A percentile compares a stretch with the other conserved stretches of the same genome.
Evolutionary conservation across 228 moss, liverwort and hornwort genomes (phyloP).

Genomic region (Sphagnum fallax): DNA sequence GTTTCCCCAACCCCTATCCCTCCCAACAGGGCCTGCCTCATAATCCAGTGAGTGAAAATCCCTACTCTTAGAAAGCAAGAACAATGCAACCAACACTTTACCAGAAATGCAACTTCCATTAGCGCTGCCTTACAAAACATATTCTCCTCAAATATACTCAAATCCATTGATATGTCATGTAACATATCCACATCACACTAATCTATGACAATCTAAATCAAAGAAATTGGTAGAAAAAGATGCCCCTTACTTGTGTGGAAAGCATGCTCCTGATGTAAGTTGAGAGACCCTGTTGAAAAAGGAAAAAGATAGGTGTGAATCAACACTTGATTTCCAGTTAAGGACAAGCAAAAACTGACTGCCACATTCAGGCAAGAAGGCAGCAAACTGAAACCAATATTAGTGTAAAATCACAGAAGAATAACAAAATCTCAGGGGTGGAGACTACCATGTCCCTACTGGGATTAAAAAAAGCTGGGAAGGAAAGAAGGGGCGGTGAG

Average conservation of each 20-base stretch:
- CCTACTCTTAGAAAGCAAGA: neutral
- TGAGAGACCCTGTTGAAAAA: constrained; percentile 63
- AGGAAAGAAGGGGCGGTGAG: neutral
- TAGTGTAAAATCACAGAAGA: neutral
- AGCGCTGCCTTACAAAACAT: too few species aligned
- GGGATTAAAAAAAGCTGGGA: neutral
- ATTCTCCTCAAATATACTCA: too few species aligned
- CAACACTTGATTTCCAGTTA: neutral
- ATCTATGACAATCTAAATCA: too few species aligned
- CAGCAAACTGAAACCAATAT: neutral
- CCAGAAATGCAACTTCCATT: too few species aligned
- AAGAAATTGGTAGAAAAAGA: neutral
- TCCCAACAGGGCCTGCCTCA: constrained; percentile 81
- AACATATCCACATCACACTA: too few species aligned
- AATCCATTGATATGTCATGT: too few species aligned
- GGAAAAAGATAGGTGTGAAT: neutral
- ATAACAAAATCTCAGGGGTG: neutral
- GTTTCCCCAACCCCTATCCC: constrained; percentile 97
- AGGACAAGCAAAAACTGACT: neutral
- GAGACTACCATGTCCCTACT: too few species aligned
- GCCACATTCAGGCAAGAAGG: neutral
- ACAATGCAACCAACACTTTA: neutral
- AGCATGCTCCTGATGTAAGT: constrained; percentile 99
- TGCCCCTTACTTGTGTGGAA: constrained; percentile 81
- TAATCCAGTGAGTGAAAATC: constrained; percentile 3